Conservation (phyloP, 805 yeast genomes). For the Spathaspora boniae region DNA sequence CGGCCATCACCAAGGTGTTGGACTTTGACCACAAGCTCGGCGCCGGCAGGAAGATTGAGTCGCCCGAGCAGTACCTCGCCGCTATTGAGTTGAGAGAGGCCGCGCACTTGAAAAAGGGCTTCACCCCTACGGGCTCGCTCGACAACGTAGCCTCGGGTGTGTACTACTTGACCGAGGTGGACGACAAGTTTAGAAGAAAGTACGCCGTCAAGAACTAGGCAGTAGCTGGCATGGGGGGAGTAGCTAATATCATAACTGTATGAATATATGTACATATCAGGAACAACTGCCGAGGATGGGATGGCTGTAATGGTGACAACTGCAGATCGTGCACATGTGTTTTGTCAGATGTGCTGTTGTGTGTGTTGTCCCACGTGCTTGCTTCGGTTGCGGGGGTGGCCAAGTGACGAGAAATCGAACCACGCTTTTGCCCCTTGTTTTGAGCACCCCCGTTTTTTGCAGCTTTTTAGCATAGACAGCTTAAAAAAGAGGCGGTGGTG, state of each 20-base stretch:
- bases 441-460: too few relatives aligned
- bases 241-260: background rate
- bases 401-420: too few relatives aligned
- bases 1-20: constrained; percentile 59
- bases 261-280: too few relatives aligned
- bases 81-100: constrained; percentile 85
- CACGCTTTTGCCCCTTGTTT: too few relatives aligned
- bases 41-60: constrained; percentile 54
- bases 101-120: constrained; percentile 77
- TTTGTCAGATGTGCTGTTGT: too few relatives aligned
- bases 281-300: too few relatives aligned
- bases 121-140: constrained; percentile 74
- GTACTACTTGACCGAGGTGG: constrained; percentile 78
- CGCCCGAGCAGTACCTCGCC: constrained; percentile 80
- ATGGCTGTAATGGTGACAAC: too few relatives aligned
- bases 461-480: too few relatives aligned
- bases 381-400: too few relatives aligned
- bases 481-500: too few relatives aligned
- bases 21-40: constrained; percentile 66
- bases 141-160: constrained; percentile 72
- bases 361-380: too few relatives aligned
- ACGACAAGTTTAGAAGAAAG: constrained; percentile 83
- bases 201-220: constrained; percentile 65
- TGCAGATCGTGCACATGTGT: too few relatives aligned
- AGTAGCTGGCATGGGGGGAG: background rate